phyloP scores from a whole-genome alignment of 176 grass and related monocot species.

The Musa acuminata region DNA sequence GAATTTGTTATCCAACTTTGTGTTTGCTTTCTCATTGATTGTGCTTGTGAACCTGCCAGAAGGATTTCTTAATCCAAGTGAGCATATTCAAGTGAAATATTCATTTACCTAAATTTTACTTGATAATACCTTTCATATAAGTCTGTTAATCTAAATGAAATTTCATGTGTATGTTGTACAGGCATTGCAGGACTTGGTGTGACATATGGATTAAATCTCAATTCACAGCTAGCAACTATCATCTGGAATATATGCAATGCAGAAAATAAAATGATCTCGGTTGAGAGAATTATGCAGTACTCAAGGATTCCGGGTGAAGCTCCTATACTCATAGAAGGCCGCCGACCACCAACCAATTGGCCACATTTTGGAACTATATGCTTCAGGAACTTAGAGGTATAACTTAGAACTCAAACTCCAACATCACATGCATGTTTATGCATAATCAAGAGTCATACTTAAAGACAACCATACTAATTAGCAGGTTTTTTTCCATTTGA shows the following conservation, averaged over 20 bases:
- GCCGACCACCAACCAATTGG: constrained; percentile 49
- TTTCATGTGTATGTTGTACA: constrained; percentile 28
- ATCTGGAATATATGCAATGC: constrained; percentile 93
- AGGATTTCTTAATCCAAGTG: constrained; percentile 97
- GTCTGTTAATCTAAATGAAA: not conserved
- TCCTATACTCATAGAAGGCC: constrained; percentile 64
- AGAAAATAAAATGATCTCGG: constrained; percentile 98
- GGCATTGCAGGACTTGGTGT: constrained; percentile 95
- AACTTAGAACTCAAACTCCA: not conserved
- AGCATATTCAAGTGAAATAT: constrained; percentile 6
- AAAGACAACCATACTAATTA: too few species aligned
- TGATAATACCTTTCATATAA: not conserved
- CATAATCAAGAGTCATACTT: not conserved
- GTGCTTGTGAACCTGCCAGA: constrained; percentile 88
- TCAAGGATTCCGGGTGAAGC: constrained; percentile 70
- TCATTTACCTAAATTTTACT: not conserved
- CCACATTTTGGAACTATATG: constrained; percentile 66
- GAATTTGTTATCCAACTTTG: constrained; percentile 80
- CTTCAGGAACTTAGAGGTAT: constrained; percentile 81
- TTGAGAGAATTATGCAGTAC: constrained; percentile 98
- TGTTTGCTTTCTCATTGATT: constrained; percentile 83
- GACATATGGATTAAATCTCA: constrained; percentile 92
- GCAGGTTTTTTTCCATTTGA: too few species aligned
- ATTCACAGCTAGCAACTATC: constrained; percentile 59
- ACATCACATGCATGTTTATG: not conserved